A percentile compares a stretch with the other conserved stretches of the same genome.
Conservation (phyloP, 2,329 filamentous ascomycete genomes). For the Fusarium pseudonygamai region DNA sequence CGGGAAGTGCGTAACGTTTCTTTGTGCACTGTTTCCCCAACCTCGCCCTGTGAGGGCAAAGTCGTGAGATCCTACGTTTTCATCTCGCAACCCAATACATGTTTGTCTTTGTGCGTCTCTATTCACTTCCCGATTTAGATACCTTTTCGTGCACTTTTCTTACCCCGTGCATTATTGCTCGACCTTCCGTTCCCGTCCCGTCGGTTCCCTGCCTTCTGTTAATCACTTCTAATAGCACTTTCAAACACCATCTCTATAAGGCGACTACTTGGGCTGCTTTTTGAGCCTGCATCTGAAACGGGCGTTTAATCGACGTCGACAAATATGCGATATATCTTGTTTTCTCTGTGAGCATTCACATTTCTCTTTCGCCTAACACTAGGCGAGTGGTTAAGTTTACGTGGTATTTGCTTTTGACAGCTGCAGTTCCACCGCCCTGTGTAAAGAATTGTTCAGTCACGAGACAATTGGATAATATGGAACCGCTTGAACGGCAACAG, state of each 20-base stretch:
- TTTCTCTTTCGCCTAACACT: background rate
- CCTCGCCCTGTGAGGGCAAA: background rate
- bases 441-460: background rate
- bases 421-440: background rate
- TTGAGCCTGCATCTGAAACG: background rate
- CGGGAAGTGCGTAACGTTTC: slow-evolving; percentile 5
- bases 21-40: background rate
- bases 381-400: background rate
- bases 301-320: background rate
- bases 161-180: background rate
- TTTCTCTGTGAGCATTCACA: background rate
- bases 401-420: background rate
- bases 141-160: background rate
- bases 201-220: background rate
- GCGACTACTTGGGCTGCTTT: background rate
- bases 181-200: background rate
- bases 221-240: background rate
- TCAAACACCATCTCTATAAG: background rate
- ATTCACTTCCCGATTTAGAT: background rate
- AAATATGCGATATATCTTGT: background rate
- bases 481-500: background rate
- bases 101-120: background rate
- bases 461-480: background rate
- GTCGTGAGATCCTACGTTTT: background rate
- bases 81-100: background rate